Evolutionary conservation across 192 early-diverging fungal genomes (phyloP).

Genomic region (Ambispora gerdemannii): DNA sequence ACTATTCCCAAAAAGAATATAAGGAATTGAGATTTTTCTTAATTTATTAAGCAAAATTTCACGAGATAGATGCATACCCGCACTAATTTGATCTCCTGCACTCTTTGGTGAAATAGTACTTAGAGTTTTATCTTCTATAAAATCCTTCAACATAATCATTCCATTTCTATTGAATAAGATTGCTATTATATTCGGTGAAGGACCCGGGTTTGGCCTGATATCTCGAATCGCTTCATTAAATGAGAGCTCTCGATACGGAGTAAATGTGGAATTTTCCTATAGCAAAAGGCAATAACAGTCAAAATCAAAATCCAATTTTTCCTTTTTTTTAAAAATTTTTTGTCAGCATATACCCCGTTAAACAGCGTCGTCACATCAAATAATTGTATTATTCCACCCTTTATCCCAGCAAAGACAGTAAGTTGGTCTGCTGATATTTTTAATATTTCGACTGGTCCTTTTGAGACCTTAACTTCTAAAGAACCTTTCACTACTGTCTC

Average conservation of each 20-base stretch:
- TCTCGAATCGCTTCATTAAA: constrained; percentile 54
- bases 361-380: constrained; percentile 41
- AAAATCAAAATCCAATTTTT: constrained; percentile 31
- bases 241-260: constrained; percentile 42
- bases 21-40: not conserved
- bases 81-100: constrained; percentile 18
- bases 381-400: constrained; percentile 33
- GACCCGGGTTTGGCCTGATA: constrained; percentile 60
- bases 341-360: constrained; percentile 43
- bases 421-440: constrained; percentile 46
- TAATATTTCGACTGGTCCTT: constrained; percentile 39
- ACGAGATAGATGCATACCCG: constrained; percentile 14
- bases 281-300: constrained; percentile 31
- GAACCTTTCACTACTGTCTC: constrained; percentile 35
- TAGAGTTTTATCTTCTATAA: not conserved
- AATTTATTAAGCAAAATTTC: not conserved
- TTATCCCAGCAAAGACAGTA: constrained; percentile 39
- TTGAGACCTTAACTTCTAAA: constrained; percentile 33
- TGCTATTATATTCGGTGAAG: constrained; percentile 45
- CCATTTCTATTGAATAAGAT: constrained; percentile 46
- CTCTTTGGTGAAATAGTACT: not conserved
- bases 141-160: constrained; percentile 28
- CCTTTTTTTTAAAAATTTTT: no score
- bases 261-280: constrained; percentile 18
- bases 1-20: constrained; percentile 16